Percentiles rank a stretch among this genome's conserved stretches.
Evolutionary conservation across 2,329 filamentous ascomycete species (phyloP).

Genomic region (Diplodia sapinea): DNA sequence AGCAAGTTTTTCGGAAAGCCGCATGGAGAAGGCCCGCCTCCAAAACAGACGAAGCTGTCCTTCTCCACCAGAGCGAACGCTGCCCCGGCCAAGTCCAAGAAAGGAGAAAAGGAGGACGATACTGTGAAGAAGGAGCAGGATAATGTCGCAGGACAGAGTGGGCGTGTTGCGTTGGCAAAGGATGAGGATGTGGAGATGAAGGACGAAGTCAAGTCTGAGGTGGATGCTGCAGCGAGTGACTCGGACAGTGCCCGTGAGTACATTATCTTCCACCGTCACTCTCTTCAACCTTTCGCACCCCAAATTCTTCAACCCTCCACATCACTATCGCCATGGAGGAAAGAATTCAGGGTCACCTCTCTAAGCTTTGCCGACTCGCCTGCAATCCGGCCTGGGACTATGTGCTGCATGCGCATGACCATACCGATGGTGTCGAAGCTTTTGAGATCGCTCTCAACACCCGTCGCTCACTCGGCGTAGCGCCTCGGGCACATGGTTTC

Average conservation of each 20-base stretch:
- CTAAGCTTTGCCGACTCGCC: neutral
- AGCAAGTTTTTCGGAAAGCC: conserved; percentile 86
- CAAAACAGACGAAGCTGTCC: conserved; percentile 75
- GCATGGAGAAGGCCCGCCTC: conserved; percentile 64
- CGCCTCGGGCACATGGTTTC: no score
- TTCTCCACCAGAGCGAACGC: conserved; percentile 63
- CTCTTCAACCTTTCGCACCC: neutral
- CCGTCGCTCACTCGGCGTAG: neutral
- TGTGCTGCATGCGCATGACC: neutral
- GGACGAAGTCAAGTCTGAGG: conserved; percentile 9
- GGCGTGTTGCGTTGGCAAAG: neutral
- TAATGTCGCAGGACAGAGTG: conserved; percentile 30
- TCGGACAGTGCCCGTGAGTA: conserved; percentile 22
- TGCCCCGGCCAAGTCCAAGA: neutral
- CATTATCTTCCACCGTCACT: neutral
- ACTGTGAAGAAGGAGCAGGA: conserved; percentile 33
- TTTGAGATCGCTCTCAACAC: neutral
- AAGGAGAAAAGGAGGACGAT: neutral
- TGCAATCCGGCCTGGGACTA: neutral
- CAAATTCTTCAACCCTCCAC: neutral
- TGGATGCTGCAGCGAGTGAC: conserved; percentile 12
- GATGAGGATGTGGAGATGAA: conserved; percentile 30
- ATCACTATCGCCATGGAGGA: neutral
- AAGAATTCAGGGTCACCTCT: neutral
- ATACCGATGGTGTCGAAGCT: neutral